phyloP scores from a whole-genome alignment of 1,139 yeast genomes.

The Geotrichum restrictum region DNA sequence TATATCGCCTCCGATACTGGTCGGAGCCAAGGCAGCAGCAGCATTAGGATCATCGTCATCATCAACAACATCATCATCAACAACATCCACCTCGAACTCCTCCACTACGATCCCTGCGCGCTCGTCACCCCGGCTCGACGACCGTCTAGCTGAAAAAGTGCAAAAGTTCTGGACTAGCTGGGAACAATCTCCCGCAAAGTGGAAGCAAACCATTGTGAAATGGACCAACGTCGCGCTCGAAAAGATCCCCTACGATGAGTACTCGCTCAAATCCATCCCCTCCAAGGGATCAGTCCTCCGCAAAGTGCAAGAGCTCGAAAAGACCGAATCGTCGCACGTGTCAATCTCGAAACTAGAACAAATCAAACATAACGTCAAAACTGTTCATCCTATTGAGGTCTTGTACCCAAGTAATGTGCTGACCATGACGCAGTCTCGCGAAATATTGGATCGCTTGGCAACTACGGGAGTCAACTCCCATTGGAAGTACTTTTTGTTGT shows the following conservation, averaged over 20 bases:
- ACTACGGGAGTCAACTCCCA: constrained; percentile 44
- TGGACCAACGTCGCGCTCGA: constrained; percentile 44
- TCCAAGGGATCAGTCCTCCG: constrained; percentile 34
- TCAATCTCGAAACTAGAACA: constrained; percentile 21
- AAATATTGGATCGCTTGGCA: constrained; percentile 36
- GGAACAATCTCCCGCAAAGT: constrained; percentile 42
- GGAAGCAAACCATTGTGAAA: constrained; percentile 45
- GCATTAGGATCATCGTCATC: not conserved
- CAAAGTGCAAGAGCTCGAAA: constrained; percentile 20
- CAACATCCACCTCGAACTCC: not conserved
- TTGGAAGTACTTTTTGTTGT: constrained; percentile 44
- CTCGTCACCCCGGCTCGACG: constrained; percentile 38
- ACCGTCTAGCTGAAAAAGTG: constrained; percentile 47
- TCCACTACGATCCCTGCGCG: constrained; percentile 25
- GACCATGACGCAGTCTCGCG: constrained; percentile 25
- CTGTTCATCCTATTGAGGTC: constrained; percentile 27
- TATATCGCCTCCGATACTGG: constrained; percentile 26
- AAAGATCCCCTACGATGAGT: constrained; percentile 51
- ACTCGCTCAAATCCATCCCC: constrained; percentile 50
- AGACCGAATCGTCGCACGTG: constrained; percentile 21
- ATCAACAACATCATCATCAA: not conserved
- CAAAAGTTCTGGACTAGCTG: constrained; percentile 47
- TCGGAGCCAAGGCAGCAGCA: constrained; percentile 8
- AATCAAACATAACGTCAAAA: constrained; percentile 22
- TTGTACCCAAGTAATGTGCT: constrained; percentile 32